Percentiles rank a stretch among this genome's conserved stretches.
Evolutionary conservation across 768 basidiomycete species (phyloP).

Genomic region (Kwoniella dejecticola): DNA sequence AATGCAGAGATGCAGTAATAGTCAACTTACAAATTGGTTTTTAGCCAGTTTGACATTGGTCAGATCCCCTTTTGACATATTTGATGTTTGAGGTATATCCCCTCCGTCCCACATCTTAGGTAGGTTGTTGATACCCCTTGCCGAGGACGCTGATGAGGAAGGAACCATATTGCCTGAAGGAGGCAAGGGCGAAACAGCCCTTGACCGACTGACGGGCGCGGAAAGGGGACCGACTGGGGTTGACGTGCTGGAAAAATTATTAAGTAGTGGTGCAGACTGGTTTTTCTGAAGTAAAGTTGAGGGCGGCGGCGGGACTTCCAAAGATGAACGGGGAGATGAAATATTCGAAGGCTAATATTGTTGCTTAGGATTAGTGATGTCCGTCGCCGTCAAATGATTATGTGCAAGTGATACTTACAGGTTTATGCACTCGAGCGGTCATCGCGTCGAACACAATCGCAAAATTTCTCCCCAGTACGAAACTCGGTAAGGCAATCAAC

Average conservation of each 20-base stretch:
- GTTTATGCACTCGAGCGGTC: slow-evolving; percentile 52
- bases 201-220: background rate
- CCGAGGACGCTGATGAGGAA: slow-evolving; percentile 14
- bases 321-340: slow-evolving; percentile 17
- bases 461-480: slow-evolving; percentile 89
- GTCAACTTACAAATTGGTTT: slow-evolving; percentile 49
- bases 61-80: slow-evolving; percentile 36
- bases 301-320: slow-evolving; percentile 16
- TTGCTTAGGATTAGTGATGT: no score
- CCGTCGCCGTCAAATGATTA: no score
- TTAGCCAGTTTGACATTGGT: slow-evolving; percentile 51
- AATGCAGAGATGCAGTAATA: background rate
- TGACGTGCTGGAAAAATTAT: slow-evolving; percentile 14
- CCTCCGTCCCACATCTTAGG: slow-evolving; percentile 40
- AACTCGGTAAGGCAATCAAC: slow-evolving; percentile 84
- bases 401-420: no score
- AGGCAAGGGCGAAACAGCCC: slow-evolving; percentile 20
- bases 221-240: background rate
- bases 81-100: slow-evolving; percentile 5
- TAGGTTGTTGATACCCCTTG: slow-evolving; percentile 3
- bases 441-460: slow-evolving; percentile 86
- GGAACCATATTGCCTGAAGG: slow-evolving; percentile 14
- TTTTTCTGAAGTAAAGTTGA: slow-evolving; percentile 8
- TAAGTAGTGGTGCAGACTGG: slow-evolving; percentile 15
- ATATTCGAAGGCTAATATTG: slow-evolving; percentile 7